Evolutionary conservation across 495 filamentous ascomycete genomes (phyloP), one percentile per base, ranked within the genome.

Genomic region (Lasiosphaeria ovina): DNA sequence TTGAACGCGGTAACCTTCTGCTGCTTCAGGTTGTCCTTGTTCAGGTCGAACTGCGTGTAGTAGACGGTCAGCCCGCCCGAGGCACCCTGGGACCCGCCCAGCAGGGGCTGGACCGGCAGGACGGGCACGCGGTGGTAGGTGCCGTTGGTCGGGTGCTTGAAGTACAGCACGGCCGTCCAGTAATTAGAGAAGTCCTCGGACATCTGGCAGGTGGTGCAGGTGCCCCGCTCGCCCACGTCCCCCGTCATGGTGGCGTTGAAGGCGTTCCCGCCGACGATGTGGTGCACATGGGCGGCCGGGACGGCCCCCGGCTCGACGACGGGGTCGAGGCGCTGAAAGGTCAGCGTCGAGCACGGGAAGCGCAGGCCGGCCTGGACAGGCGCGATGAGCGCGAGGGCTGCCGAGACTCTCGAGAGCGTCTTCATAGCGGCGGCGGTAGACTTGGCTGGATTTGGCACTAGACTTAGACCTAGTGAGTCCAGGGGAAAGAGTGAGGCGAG

Each of bases 161-260:
- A 80, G 69, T 75, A 81, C 65, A 80, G 63, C 3, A 66, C 66
- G 35, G 77, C 78, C 0, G 77, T 79, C 73, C 73, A 75, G 58
- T 75, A 65, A 58, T 65, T 65, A 53, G 53, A 57, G 36, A 65
- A 65, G 16, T 65, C 62, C n/a, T 65, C 62, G 31, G 54, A 31
- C 58, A 61, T 54, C 49, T 60, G 24, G 59, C 62, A 65, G 16
- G 62, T 57, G 17, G 62, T 65, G 59, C 62, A 65, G 11, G 55
- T 75, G 24, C 63, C 74, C 51, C 67, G 60, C 62, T 69, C 68
- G 4, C 72, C 71, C 17, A 77, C 68, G 44, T 79, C 77, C 12
- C 73, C 75, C 8, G 60, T 57, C 77, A 77, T 77, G 24, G 74
- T 71, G 17, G 73, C 71, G 48, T 77, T 75, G 68, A 79, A 79